Evolutionary conservation across 208 protist species (phyloP).

Genomic region (Crithidia expoeki): DNA sequence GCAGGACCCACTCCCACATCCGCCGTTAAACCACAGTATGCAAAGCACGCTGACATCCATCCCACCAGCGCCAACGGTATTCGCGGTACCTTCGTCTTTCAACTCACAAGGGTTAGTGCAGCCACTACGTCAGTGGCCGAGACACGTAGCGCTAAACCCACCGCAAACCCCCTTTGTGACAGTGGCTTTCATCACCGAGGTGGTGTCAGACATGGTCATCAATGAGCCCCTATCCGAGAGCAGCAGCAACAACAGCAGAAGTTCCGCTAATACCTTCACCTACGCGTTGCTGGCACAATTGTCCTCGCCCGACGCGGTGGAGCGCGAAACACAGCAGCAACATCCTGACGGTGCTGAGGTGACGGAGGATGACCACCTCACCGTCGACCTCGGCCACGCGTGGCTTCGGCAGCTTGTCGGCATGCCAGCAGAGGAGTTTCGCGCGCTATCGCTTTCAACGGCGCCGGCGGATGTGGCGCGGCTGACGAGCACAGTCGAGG

Average conservation of each 20-base stretch:
- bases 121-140: constrained; percentile 28
- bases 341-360: background rate
- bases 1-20: background rate
- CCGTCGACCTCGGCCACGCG: constrained; percentile 66
- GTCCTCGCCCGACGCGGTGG: constrained; percentile 33
- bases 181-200: constrained; percentile 56
- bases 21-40: background rate
- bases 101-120: constrained; percentile 10
- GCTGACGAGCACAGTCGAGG: constrained; percentile 45
- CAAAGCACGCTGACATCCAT: background rate
- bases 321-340: constrained; percentile 26
- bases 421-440: constrained; percentile 56
- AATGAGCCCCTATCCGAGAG: constrained; percentile 24
- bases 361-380: constrained; percentile 31
- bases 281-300: constrained; percentile 64
- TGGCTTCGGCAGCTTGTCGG: constrained; percentile 64
- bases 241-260: background rate
- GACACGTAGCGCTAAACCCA: constrained; percentile 14
- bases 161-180: constrained; percentile 45
- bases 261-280: constrained; percentile 9
- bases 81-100: background rate
- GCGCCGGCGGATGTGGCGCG: constrained; percentile 34
- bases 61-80: background rate
- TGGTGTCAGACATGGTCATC: constrained; percentile 66
- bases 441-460: constrained; percentile 39